Evolutionary conservation across 148 eudicot species (phyloP).

Genomic region (Linanthus parryae): DNA sequence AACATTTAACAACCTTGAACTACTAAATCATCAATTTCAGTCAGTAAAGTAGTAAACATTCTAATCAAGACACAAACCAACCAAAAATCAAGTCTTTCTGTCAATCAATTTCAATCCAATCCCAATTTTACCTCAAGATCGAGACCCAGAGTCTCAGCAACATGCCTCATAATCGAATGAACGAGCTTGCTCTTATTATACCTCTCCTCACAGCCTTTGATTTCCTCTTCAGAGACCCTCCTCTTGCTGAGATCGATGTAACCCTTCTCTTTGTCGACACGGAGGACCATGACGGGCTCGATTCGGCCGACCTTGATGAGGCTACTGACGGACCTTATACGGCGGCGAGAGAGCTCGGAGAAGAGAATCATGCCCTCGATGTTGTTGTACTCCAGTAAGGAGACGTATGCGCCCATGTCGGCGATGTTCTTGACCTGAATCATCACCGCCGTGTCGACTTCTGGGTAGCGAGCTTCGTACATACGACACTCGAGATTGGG

Average conservation of each 20-base stretch:
- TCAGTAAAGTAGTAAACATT: too few species aligned
- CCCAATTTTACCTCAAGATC: constrained; percentile 90
- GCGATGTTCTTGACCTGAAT: constrained; percentile 92
- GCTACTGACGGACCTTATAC: constrained; percentile 85
- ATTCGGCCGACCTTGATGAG: constrained; percentile 84
- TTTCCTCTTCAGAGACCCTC: constrained; percentile 89
- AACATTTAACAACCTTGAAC: too few species aligned
- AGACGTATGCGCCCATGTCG: constrained; percentile 87
- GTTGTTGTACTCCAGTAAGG: constrained; percentile 89
- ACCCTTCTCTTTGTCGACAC: constrained; percentile 84
- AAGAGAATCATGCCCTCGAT: constrained; percentile 96
- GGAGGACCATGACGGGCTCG: constrained; percentile 92
- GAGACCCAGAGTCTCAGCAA: constrained; percentile 62
- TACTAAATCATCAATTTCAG: too few species aligned
- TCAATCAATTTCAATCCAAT: too few species aligned
- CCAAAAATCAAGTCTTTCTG: too few species aligned
- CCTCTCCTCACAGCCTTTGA: constrained; percentile 80
- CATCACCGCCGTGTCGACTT: constrained; percentile 93
- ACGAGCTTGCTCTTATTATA: constrained; percentile 96
- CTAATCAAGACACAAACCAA: too few species aligned
- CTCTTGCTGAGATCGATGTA: constrained; percentile 91
- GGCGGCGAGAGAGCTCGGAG: constrained; percentile 90
- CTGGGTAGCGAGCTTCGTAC: constrained; percentile 88
- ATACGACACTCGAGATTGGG: constrained; percentile 82
- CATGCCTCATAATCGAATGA: constrained; percentile 96